Percentiles rank a stretch among this genome's conserved stretches.
Conservation (phyloP, 2,329 filamentous ascomycete species). For the Emmonsiellopsis sp. region DNA sequence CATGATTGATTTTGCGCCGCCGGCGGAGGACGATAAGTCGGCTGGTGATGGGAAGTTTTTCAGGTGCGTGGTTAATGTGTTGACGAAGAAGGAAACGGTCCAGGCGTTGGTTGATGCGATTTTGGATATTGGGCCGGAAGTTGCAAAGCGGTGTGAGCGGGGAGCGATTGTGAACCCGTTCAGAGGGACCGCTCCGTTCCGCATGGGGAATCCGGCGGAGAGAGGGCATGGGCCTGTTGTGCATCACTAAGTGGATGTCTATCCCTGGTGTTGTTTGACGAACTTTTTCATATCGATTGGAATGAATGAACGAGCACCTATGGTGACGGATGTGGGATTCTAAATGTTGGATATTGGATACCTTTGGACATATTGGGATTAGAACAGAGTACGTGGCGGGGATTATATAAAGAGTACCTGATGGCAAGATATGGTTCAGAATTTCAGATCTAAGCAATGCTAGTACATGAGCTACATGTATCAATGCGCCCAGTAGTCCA, state of each 20-base stretch:
- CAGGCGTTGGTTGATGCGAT: constrained; percentile 54
- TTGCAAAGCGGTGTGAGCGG: constrained; percentile 16
- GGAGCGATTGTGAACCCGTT: background rate
- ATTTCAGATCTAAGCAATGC: no score
- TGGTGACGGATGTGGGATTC: no score
- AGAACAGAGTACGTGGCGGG: no score
- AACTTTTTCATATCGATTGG: no score
- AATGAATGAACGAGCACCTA: background rate
- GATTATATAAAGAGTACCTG: no score
- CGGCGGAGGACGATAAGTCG: constrained; percentile 38
- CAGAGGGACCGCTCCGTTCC: constrained; percentile 1
- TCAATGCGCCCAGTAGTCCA: no score
- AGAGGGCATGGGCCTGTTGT: constrained; percentile 27
- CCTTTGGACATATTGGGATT: no score
- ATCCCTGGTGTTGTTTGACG: background rate
- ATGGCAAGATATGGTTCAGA: no score
- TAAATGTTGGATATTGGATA: no score
- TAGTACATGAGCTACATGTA: no score
- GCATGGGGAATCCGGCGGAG: constrained; percentile 20
- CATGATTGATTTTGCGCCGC: constrained; percentile 59
- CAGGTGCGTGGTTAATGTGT: constrained; percentile 57
- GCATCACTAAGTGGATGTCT: background rate
- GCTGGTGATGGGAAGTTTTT: constrained; percentile 56
- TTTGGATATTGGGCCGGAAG: constrained; percentile 35
- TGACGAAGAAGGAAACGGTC: constrained; percentile 50